A percentile compares a stretch with the other conserved stretches of the same genome.
Evolutionary conservation across 75 land plant genomes (phyloP).

Genomic region (Gnetum montanum): DNA sequence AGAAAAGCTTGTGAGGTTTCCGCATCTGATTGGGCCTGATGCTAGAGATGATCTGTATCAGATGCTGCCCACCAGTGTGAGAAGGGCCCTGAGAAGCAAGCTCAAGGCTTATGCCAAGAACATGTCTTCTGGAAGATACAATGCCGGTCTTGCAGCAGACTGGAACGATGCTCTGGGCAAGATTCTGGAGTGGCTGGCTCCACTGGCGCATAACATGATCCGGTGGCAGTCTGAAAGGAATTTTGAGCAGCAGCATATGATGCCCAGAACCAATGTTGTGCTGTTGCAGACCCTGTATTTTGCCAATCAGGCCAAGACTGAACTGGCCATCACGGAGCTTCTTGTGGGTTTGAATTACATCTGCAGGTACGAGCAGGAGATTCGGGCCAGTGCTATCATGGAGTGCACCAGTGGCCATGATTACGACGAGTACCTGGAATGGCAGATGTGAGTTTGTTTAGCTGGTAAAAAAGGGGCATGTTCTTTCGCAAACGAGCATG

Average conservation of each 20-base stretch:
- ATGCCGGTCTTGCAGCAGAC: constrained; percentile 69
- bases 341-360: constrained; percentile 91
- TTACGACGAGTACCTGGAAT: constrained; percentile 76
- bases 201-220: constrained; percentile 96
- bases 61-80: constrained; percentile 85
- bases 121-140: constrained; percentile 51
- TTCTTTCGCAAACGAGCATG: no score
- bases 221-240: constrained; percentile 99
- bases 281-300: constrained; percentile 86
- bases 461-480: no score
- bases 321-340: constrained; percentile 80
- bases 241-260: constrained; percentile 88
- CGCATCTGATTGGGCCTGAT: constrained; percentile 88
- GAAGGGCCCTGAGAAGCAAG: constrained; percentile 44
- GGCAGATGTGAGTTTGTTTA: constrained; percentile 61
- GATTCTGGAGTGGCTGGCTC: constrained; percentile 82
- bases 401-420: constrained; percentile 75
- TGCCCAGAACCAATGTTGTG: constrained; percentile 65
- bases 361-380: constrained; percentile 85
- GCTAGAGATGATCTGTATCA: constrained; percentile 91
- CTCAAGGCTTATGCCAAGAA: constrained; percentile 63
- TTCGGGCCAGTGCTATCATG: constrained; percentile 46
- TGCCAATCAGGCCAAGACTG: constrained; percentile 85
- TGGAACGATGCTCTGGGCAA: constrained; percentile 84
- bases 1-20: constrained; percentile 81